Evolutionary conservation across 495 filamentous ascomycete species (phyloP).

Genomic region (Xylaria intraflava): DNA sequence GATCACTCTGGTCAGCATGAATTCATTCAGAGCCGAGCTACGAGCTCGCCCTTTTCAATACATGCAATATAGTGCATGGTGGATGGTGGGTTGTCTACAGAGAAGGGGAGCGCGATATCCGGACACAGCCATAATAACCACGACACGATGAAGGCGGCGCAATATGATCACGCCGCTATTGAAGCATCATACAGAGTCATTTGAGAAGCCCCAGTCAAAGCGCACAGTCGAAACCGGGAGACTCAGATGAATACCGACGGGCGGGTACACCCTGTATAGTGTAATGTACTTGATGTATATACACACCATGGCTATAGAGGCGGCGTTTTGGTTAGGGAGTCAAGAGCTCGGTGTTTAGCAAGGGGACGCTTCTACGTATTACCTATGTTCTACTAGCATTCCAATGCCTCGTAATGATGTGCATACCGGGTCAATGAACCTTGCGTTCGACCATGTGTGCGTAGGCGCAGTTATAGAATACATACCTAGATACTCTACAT

Average conservation of each 20-base stretch:
- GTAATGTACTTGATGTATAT: slow-evolving; percentile 1
- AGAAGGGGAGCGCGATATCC: not conserved
- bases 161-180: not conserved
- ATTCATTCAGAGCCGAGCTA: not conserved
- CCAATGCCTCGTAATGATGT: too few species aligned
- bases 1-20: not conserved
- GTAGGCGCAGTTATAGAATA: too few species aligned
- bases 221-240: not conserved
- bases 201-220: not conserved
- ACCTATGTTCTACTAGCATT: too few species aligned
- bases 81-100: not conserved
- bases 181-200: not conserved
- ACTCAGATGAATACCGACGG: not conserved
- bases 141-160: not conserved
- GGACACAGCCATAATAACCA: not conserved
- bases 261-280: not conserved
- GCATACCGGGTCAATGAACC: too few species aligned
- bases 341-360: not conserved
- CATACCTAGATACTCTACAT: too few species aligned
- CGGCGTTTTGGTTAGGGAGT: slow-evolving; percentile 1
- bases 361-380: too few species aligned
- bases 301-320: not conserved
- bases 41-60: not conserved
- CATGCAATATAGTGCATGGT: slow-evolving; percentile 1
- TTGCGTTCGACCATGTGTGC: too few species aligned